Base-by-base conservation (phyloP, 805 yeast species). In the Debaryomyces maramus region DNA sequence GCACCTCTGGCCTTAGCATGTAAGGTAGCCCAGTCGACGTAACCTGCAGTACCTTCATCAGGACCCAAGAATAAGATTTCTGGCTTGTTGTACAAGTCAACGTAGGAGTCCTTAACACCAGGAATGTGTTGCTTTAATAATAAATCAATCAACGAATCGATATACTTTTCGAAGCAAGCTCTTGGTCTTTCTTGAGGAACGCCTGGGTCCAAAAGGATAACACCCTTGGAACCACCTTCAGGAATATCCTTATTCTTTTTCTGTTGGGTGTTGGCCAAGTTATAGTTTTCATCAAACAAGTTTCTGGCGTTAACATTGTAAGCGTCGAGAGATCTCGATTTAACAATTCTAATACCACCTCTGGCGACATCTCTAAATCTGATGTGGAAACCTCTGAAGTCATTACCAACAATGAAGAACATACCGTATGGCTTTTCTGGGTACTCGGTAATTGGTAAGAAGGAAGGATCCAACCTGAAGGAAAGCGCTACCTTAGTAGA, bases 141-240 rank as follows among this genome's bases (percentile, higher is more conserved):
- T 49, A 91, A 73, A 63, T 91, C 99, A 51, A 91, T 78, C 51
- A 93, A 75, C 2, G 98, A 72, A 63, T 91, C 99, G 52, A 91
- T 84, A 63, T 91, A 91, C 70, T 93, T 95, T 60, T 84, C 85
- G 65, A 93, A 91, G 22, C 96, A 87, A 41, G 85, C 82, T 48
- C 81, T 80, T 37, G 95, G 88, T 56, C 83, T 79, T 29, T 79
- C 85, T 63, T 86, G 95, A 16, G 88, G 84, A 31, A 70, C 70
- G 42, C 85, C 86, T 31, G 85, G 83, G 56, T 85, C 90, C 51
- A 91, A 74, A 55, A 91, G 75, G 41, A 93, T 86, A 34, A 93
- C 99, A 70, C 99, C 99, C 64, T 91, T 91, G 29, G 97, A 88
- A 26, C 99, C 99, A 60, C 99, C 98, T 73, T 91, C 99, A 35